These are phyloP conservation scores for Colletotrichum neosansevieriae DNA, from an alignment of 2,329 filamentous ascomycete genomes.

Conservation along the genomic window DNA sequence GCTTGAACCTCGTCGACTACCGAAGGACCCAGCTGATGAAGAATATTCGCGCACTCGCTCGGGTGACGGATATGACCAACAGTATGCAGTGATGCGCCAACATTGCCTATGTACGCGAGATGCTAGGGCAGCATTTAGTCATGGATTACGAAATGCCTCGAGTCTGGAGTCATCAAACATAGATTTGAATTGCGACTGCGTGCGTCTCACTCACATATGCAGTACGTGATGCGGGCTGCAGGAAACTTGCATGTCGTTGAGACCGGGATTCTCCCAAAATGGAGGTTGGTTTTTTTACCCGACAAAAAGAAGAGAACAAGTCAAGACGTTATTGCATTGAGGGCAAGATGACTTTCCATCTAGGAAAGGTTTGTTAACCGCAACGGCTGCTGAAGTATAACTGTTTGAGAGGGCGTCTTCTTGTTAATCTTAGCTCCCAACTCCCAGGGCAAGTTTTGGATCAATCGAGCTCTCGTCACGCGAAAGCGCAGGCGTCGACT, in stretches of 20 bases:
- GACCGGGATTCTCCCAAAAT: background rate
- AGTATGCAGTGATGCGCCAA: background rate
- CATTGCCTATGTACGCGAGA: background rate
- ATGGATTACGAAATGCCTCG: background rate
- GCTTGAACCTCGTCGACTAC: too few relatives aligned
- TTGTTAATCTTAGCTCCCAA: constrained; percentile 14
- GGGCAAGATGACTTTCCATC: too few relatives aligned
- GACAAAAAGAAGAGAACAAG: background rate
- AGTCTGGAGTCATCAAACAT: background rate
- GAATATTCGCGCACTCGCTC: too few relatives aligned
- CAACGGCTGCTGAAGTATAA: background rate
- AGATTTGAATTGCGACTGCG: constrained; percentile 8
- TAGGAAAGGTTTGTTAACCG: background rate
- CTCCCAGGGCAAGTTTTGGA: background rate
- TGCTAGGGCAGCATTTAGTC: background rate
- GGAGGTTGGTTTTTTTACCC: background rate
- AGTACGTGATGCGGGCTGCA: constrained; percentile 30
- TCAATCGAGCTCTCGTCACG: constrained; percentile 8
- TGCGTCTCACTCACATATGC: constrained; percentile 8
- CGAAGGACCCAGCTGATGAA: too few relatives aligned
- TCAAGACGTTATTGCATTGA: background rate
- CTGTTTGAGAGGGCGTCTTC: background rate
- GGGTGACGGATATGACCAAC: background rate
- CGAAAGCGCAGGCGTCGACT: background rate
- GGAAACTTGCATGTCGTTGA: constrained; percentile 14